Percentiles rank a stretch among this genome's conserved stretches.
phyloP scores from a whole-genome alignment of 2,329 filamentous ascomycete genomes.

The Harringtonia lauricola region DNA sequence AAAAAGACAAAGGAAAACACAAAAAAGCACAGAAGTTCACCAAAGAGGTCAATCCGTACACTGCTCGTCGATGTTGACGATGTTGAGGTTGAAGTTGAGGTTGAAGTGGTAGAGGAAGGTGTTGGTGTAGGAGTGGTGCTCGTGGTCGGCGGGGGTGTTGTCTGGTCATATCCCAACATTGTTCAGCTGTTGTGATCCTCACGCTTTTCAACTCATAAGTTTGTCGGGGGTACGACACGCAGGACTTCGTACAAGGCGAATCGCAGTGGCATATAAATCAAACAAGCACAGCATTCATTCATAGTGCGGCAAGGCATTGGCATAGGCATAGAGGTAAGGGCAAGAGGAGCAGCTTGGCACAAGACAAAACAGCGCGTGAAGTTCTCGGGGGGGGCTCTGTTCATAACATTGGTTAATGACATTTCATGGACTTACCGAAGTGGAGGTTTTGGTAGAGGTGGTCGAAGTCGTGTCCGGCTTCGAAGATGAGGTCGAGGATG shows the following conservation, averaged over 20 bases:
- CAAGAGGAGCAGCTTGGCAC: constrained; percentile 3
- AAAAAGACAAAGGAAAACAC: neutral
- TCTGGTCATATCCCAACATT: neutral
- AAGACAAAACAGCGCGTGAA: neutral
- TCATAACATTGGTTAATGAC: neutral
- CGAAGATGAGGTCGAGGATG: neutral
- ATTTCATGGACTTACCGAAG: constrained; percentile 6
- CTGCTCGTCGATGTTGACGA: constrained; percentile 5
- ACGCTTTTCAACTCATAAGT: no score
- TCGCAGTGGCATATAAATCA: no score
- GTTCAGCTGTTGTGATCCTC: neutral
- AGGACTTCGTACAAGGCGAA: no score
- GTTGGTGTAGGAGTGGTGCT: no score
- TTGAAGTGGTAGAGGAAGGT: neutral
- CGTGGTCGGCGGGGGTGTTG: no score
- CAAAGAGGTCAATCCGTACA: constrained; percentile 5
- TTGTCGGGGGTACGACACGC: no score
- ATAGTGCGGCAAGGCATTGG: no score
- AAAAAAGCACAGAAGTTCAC: neutral
- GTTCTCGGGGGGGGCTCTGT: no score
- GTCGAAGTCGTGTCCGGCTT: constrained; percentile 1
- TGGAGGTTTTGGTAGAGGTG: neutral
- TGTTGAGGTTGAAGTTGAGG: constrained; percentile 3
- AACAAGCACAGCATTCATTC: no score
- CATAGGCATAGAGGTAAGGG: neutral